These are phyloP conservation scores for Tulasnella sp. DNA, from an alignment of 768 basidiomycete genomes.

Conservation along the genomic window DNA sequence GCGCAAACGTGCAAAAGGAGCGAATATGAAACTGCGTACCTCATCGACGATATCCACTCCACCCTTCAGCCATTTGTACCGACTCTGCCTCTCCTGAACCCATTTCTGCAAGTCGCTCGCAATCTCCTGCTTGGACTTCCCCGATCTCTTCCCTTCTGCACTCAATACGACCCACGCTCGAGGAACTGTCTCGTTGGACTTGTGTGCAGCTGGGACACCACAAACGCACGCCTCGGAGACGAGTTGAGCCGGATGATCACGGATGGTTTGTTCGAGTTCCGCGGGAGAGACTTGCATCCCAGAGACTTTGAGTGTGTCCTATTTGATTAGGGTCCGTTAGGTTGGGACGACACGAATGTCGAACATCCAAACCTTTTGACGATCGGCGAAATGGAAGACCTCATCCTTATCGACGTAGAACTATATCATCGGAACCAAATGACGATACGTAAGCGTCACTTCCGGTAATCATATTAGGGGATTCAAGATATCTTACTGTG, in stretches of 20 bases:
- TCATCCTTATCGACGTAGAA: slow-evolving; percentile 36
- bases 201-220: slow-evolving; percentile 49
- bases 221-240: slow-evolving; percentile 60
- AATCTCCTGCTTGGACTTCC: slow-evolving; percentile 28
- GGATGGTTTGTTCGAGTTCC: slow-evolving; percentile 61
- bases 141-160: slow-evolving; percentile 39
- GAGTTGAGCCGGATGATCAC: slow-evolving; percentile 49
- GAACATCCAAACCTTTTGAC: slow-evolving; percentile 48
- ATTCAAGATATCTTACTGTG: no score
- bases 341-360: no score
- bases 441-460: no score
- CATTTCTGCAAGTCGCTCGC: slow-evolving; percentile 45
- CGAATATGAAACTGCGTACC: slow-evolving; percentile 32
- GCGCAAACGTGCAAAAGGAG: not conserved
- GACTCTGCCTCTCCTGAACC: slow-evolving; percentile 53
- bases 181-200: slow-evolving; percentile 61
- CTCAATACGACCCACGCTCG: slow-evolving; percentile 72
- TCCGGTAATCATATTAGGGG: no score
- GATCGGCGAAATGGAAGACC: slow-evolving; percentile 48
- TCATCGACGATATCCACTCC: slow-evolving; percentile 55
- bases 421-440: slow-evolving; percentile 43
- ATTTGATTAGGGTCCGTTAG: not conserved
- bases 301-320: slow-evolving; percentile 75
- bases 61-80: slow-evolving; percentile 67
- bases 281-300: slow-evolving; percentile 71